Evolutionary conservation across 805 yeast species (phyloP).

Genomic region (Clavispora asparagi): DNA sequence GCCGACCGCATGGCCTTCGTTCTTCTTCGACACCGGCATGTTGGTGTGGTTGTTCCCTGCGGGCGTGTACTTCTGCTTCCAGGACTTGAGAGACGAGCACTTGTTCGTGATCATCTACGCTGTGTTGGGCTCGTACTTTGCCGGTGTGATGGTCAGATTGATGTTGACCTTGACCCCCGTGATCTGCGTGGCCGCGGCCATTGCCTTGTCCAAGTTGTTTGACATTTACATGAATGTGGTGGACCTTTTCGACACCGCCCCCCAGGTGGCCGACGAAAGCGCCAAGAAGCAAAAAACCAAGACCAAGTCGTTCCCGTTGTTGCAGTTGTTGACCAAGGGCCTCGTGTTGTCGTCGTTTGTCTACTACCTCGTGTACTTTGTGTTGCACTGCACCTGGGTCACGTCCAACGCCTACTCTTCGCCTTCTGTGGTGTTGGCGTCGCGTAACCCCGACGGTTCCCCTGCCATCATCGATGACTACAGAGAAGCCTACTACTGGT

Average conservation of each 20-base stretch:
- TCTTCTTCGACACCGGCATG: constrained; percentile 89
- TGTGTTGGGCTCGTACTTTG: constrained; percentile 93
- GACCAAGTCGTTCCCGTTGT: constrained; percentile 15
- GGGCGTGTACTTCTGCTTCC: constrained; percentile 86
- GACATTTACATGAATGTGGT: constrained; percentile 75
- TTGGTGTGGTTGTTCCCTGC: constrained; percentile 98
- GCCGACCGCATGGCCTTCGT: constrained; percentile 99
- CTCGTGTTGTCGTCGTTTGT: constrained; percentile 63
- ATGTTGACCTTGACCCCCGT: constrained; percentile 96
- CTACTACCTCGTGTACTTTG: constrained; percentile 74
- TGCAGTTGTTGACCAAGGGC: constrained; percentile 48
- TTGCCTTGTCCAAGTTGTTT: constrained; percentile 78
- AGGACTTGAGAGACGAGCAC: constrained; percentile 86
- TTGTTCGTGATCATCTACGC: constrained; percentile 88
- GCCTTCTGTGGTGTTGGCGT: constrained; percentile 93
- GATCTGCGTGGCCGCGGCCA: constrained; percentile 88
- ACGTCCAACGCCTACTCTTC: constrained; percentile 94
- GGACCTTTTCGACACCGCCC: constrained; percentile 24
- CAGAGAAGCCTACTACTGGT: constrained; percentile 98
- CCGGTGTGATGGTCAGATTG: constrained; percentile 98
- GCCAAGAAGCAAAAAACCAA: constrained; percentile 3
- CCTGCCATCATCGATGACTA: constrained; percentile 86
- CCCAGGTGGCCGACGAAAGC: constrained; percentile 7
- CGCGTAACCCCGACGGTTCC: constrained; percentile 79
- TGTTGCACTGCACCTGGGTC: constrained; percentile 95